These are phyloP conservation scores for Plasmodium gonderi DNA, from an alignment of 169 alveolate genomes.

Conservation along the genomic window DNA sequence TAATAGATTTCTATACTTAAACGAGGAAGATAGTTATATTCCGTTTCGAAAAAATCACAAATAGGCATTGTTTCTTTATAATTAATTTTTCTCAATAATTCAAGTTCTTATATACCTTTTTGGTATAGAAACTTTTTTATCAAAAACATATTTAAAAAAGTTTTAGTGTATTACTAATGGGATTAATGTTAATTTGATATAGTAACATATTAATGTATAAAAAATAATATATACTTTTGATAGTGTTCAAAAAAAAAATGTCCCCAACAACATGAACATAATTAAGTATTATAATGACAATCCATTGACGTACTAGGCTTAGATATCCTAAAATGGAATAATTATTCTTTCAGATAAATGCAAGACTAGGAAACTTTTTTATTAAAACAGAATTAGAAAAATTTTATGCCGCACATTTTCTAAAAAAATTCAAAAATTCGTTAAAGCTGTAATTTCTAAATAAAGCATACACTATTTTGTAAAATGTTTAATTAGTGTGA, in stretches of 20 bases:
- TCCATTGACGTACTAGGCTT: background rate
- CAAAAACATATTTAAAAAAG: background rate
- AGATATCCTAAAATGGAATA: background rate
- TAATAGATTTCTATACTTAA: background rate
- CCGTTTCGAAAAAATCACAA: background rate
- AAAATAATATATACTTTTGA: background rate
- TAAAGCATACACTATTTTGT: background rate
- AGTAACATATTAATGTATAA: background rate
- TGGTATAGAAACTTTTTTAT: background rate
- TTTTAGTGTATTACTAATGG: background rate
- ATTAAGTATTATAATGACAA: background rate
- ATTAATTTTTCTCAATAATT: no score
- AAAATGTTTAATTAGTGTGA: background rate
- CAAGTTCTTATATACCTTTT: background rate
- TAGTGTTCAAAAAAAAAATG: background rate
- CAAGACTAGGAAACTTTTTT: background rate
- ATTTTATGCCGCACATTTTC: background rate
- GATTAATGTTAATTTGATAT: background rate
- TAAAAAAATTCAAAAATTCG: background rate
- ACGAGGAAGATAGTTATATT: background rate
- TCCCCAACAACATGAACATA: background rate
- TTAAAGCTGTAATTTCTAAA: background rate
- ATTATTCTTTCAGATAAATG: background rate
- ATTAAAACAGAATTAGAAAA: background rate
- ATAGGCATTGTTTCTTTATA: background rate